phyloP scores from a whole-genome alignment of 257 asterid species.

The Primulina eburnea region DNA sequence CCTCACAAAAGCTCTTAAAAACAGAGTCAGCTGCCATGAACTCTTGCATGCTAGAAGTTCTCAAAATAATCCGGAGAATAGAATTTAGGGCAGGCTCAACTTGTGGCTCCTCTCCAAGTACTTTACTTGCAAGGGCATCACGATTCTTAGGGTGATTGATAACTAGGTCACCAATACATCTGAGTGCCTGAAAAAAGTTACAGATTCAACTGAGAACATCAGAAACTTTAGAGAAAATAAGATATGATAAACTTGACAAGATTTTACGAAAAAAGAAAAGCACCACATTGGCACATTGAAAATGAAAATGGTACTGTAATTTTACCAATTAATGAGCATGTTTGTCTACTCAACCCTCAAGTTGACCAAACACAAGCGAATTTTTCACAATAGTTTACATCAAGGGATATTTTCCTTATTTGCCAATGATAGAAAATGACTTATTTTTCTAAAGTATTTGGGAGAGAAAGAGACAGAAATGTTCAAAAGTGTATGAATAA shows the following conservation, averaged over 20 bases:
- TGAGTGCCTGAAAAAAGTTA: conserved; percentile 62
- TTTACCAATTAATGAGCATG: conserved; percentile 1
- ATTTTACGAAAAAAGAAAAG: neutral
- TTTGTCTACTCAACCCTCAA: neutral
- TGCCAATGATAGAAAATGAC: neutral
- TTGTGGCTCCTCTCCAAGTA: conserved; percentile 86
- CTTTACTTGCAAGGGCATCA: conserved; percentile 70
- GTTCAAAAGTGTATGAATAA: neutral
- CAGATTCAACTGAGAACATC: conserved; percentile 20
- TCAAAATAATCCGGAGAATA: conserved; percentile 67
- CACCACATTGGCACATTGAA: neutral
- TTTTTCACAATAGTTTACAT: neutral
- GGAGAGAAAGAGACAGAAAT: neutral
- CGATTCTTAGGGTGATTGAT: conserved; percentile 67
- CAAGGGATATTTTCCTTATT: neutral
- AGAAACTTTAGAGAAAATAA: conserved; percentile 10
- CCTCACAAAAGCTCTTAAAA: conserved; percentile 90
- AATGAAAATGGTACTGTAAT: neutral
- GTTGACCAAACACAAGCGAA: neutral
- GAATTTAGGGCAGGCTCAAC: conserved; percentile 85
- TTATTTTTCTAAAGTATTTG: too few relatives aligned
- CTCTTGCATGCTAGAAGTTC: conserved; percentile 82
- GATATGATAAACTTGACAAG: conserved; percentile 4
- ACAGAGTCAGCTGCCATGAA: conserved; percentile 80
- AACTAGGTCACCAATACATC: conserved; percentile 78